Conservation (phyloP, 2,329 filamentous ascomycete genomes). For the Diaporthe vaccinii region DNA sequence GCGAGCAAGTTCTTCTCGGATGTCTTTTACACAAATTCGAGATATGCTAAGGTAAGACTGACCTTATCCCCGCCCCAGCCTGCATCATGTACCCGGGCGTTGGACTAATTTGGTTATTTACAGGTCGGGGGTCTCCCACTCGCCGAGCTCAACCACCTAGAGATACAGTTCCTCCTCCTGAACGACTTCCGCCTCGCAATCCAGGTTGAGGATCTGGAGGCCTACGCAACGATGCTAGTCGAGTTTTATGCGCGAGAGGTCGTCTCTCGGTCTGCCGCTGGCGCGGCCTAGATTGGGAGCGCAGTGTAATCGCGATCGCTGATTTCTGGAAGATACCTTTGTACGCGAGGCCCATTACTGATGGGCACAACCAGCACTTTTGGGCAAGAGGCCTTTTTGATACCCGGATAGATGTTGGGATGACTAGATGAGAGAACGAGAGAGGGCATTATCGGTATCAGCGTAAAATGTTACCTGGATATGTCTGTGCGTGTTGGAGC, state of each 20-base stretch:
- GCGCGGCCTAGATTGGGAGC: constrained; percentile 24
- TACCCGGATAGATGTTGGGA: constrained; percentile 53
- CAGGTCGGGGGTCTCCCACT: constrained; percentile 95
- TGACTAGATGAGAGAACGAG: constrained; percentile 34
- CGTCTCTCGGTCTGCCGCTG: constrained; percentile 59
- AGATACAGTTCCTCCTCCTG: constrained; percentile 93
- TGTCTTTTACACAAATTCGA: constrained; percentile 98
- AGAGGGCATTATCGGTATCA: background rate
- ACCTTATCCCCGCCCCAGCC: background rate
- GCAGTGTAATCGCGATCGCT: constrained; percentile 1
- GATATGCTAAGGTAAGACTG: constrained; percentile 92
- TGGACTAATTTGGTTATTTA: constrained; percentile 8
- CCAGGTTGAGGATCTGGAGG: constrained; percentile 94
- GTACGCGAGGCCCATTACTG: constrained; percentile 8
- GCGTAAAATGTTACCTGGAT: background rate
- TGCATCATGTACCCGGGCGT: background rate
- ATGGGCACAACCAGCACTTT: constrained; percentile 17
- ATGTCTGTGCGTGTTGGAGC: background rate
- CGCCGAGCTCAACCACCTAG: constrained; percentile 93
- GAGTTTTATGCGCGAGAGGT: constrained; percentile 97
- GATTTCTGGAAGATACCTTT: constrained; percentile 21
- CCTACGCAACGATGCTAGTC: constrained; percentile 97
- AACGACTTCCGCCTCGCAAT: constrained; percentile 97
- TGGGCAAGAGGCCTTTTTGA: constrained; percentile 47
- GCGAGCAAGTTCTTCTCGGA: constrained; percentile 99